Evolutionary conservation across 2,329 filamentous ascomycete genomes (phyloP), one percentile per base, ranked within the genome.

Genomic region (Neurospora sp.): DNA sequence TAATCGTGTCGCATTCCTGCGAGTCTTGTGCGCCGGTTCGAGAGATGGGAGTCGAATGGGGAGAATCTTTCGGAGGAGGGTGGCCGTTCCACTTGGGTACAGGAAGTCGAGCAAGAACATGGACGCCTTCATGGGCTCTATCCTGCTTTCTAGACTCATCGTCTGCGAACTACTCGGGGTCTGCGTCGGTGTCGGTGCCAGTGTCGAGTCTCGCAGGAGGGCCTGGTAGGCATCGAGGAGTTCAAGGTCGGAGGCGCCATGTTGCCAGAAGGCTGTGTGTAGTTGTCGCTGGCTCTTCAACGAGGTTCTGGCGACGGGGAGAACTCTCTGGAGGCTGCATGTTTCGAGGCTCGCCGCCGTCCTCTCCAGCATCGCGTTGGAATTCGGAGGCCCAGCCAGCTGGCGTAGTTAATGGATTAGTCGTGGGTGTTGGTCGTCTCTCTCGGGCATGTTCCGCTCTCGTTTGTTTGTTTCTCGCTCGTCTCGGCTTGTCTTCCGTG

Each of bases 271-370:
- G 46, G 81, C 77, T 13, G 82, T 82, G 67, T 83, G 84, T 67
- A 87, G 80, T 68, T 79, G 80, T 70, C 82, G 81, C 70, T 78
- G 78, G 72, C 76, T 81, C 73, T 80, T 82, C 42, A 82, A 75
- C 67, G 78, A 76, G 68, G 75, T 75, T 23, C 79, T 76, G 66
- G 78, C 75, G 66, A 79, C 75, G 43, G 83, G 82, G 70, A 87
- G 79, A 72, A 85, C 81, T 78, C 85, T 82, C 78, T 84, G 84
- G 77, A 87, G 80, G 74, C 81, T 81, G 80, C 84, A 84, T 78
- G 85, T 82, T 82, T 88, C 86, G 78, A 88, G 79, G 78, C 81
- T 82, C 72, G 83, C 82, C 52, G 85, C 84, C 70, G 85, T 86
- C 82, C 85, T 84, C 81, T 88, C 86, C 75, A 88, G 84, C 85